Base-by-base conservation (phyloP, 108 stramenopile genomes). In the Bacterosira constricta region DNA sequence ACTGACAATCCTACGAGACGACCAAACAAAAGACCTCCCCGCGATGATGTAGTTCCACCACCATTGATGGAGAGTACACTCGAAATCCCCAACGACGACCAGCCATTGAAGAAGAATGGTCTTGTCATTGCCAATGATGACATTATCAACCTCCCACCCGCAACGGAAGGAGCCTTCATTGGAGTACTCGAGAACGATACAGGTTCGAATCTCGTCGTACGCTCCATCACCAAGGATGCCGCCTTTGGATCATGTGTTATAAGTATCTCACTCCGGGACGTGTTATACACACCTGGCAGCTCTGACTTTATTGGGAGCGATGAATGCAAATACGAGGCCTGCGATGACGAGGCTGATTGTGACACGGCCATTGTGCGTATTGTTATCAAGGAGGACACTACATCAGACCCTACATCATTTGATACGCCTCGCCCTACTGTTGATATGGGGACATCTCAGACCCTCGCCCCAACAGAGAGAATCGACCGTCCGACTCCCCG, bases 331-430 rank as follows among this genome's bases (percentile, higher is more conserved):
- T 56, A 56, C 55, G 55, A 56, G 2, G 36, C 36, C 1, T 56
- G 55, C 32, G 55, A 56, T 7, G 20, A 0, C 2, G 17, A 34
- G 4, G 18, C n/a, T 15, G 26, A 23, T 4, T 56, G 55, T 18
- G 55, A 34, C 55, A 56, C 55, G 35, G 55, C 55, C 36, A 56
- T 32, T 4, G 4, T 56, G n/a, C 32, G 32, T n/a, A 29, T 56
- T 3, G 20, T 21, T 18, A 56, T 56, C 36, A 34, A 34, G 54
- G 54, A 55, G 51, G 51, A 29, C 6, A 3, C 13, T 4, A 50
- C 49, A 2, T 26, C 27, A 1, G 29, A 13, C 8, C 42, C 42
- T 17, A 39, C 38, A 39, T 39, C 38, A n/a, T n/a, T n/a, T n/a
- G n/a, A n/a, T n/a, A n/a, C n/a, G n/a, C n/a, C n/a, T n/a, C n/a